Percentiles rank a stretch among this genome's conserved stretches.
Conservation (phyloP, 768 basidiomycete genomes). For the Suillus cothurnatus region DNA sequence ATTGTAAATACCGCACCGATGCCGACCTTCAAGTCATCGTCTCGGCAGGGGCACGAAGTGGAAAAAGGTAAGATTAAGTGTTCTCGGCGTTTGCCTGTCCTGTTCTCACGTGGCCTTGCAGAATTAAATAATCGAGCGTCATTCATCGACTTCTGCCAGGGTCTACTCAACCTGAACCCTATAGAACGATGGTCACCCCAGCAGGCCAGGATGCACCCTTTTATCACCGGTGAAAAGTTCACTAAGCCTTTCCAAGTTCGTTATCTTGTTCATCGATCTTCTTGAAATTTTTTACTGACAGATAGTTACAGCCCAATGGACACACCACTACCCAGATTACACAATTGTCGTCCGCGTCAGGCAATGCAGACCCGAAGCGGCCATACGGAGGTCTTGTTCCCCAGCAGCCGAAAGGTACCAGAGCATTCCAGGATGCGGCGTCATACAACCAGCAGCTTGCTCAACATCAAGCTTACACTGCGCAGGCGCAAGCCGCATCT, state of each 20-base stretch:
- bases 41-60: conserved; percentile 74
- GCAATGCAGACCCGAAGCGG: conserved; percentile 68
- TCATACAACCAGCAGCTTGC: conserved; percentile 93
- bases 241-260: conserved; percentile 82
- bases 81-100: conserved; percentile 10
- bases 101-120: background rate
- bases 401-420: conserved; percentile 81
- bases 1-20: conserved; percentile 97
- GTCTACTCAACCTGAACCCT: conserved; percentile 91
- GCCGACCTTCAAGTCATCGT: conserved; percentile 75
- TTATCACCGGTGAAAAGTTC: conserved; percentile 97
- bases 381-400: conserved; percentile 93
- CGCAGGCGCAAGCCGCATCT: conserved; percentile 76
- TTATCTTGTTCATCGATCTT: conserved; percentile 14
- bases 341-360: conserved; percentile 33
- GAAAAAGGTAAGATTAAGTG: conserved; percentile 72
- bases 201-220: conserved; percentile 93
- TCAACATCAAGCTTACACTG: conserved; percentile 92
- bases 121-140: conserved; percentile 93
- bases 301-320: conserved; percentile 53
- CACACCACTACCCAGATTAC: conserved; percentile 28
- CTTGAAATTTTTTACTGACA: conserved; percentile 3
- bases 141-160: conserved; percentile 97
- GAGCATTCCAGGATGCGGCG: conserved; percentile 90
- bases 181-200: conserved; percentile 97